phyloP scores from a whole-genome alignment of 805 yeast species.

The Ogataea philodendri region DNA sequence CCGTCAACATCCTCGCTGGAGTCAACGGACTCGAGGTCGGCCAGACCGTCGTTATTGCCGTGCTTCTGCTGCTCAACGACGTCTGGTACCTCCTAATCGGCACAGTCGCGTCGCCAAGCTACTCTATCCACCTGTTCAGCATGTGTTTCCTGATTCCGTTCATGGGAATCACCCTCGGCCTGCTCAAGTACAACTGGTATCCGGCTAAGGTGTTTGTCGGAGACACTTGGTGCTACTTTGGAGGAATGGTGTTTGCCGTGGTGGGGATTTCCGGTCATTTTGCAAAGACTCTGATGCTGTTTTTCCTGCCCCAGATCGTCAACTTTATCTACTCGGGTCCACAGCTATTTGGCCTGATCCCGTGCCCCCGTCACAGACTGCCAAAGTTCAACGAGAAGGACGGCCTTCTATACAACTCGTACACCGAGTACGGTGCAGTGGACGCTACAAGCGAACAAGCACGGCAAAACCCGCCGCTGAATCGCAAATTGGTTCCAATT shows the following conservation, averaged over 20 bases:
- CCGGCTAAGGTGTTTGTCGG: conserved; percentile 96
- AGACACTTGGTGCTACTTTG: conserved; percentile 95
- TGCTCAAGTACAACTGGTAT: conserved; percentile 79
- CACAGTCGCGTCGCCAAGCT: conserved; percentile 50
- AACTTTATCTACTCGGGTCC: conserved; percentile 92
- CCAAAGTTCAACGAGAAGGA: conserved; percentile 71
- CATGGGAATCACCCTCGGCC: conserved; percentile 75
- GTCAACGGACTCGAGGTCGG: conserved; percentile 96
- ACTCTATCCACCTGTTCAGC: conserved; percentile 80
- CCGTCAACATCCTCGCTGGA: conserved; percentile 94
- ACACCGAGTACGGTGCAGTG: conserved; percentile 39
- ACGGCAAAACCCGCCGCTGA: conserved; percentile 24
- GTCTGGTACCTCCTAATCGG: conserved; percentile 50
- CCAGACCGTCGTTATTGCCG: conserved; percentile 77
- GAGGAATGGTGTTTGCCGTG: conserved; percentile 98
- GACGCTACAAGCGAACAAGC: conserved; percentile 8
- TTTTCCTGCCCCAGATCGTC: conserved; percentile 87
- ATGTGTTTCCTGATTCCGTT: conserved; percentile 80
- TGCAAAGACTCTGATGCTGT: conserved; percentile 83
- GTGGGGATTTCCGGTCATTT: conserved; percentile 96
- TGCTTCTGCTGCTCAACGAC: conserved; percentile 75
- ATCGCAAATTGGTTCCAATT: conserved; percentile 30
- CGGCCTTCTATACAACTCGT: conserved; percentile 75
- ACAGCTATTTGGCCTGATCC: conserved; percentile 80
- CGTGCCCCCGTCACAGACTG: conserved; percentile 93